Conservation (phyloP, 768 basidiomycete species). For the Termitomyces heimii region DNA sequence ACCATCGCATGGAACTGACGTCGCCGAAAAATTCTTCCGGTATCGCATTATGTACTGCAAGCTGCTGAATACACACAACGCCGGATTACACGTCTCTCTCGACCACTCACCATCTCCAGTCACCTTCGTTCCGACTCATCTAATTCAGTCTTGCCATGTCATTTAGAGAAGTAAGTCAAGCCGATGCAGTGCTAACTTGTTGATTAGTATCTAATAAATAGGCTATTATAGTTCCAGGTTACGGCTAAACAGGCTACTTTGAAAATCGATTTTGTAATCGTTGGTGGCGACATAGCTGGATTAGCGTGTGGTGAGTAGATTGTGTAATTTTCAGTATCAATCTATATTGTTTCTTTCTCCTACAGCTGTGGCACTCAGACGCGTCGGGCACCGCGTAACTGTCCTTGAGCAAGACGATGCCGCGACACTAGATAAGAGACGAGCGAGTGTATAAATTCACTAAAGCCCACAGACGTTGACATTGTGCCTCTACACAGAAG, state of each 20-base stretch:
- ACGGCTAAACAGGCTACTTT: constrained; percentile 2
- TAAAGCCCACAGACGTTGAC: neutral
- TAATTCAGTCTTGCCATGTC: neutral
- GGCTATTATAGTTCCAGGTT: constrained; percentile 2
- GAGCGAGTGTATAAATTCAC: neutral
- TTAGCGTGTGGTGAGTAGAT: constrained; percentile 29
- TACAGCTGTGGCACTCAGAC: constrained; percentile 41
- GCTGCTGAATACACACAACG: neutral
- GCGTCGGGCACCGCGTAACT: constrained; percentile 48
- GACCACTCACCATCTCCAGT: neutral
- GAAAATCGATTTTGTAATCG: constrained; percentile 14
- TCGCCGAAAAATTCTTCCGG: constrained; percentile 1
- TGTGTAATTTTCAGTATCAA: neutral
- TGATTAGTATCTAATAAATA: neutral
- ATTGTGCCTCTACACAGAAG: constrained; percentile 3
- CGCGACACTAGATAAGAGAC: constrained; percentile 1
- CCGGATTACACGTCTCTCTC: neutral
- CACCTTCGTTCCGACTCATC: neutral
- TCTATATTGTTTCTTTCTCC: neutral
- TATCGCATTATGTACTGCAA: neutral
- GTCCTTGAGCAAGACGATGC: constrained; percentile 38
- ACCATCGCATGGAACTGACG: neutral
- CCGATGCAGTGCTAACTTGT: neutral
- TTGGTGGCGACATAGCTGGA: constrained; percentile 44
- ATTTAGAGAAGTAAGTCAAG: neutral